Evolutionary conservation across 2,329 filamentous ascomycete genomes (phyloP), one percentile per base, ranked within the genome.

Genomic region (Penicillium sclerotiorum): DNA sequence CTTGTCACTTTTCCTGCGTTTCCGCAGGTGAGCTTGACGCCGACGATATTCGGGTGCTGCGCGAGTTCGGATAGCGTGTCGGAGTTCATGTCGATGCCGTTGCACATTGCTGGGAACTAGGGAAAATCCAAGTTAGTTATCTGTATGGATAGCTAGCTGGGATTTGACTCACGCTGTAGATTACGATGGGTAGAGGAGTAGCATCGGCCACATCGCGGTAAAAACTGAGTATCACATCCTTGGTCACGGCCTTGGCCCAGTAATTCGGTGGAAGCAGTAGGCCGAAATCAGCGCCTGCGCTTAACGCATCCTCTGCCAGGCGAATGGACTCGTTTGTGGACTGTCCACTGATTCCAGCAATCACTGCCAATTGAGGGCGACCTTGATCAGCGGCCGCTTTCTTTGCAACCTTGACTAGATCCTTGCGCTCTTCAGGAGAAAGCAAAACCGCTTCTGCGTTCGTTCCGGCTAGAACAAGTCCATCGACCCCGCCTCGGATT

Each of bases 391-490:
- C 50, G 2, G 75, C 70, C 1, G 74, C 73, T 8, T 65, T 64
- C 11, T 64, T 61, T 0, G 73, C 74, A 13, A 63, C 74, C 8
- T 63, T 55, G 12, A 79, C 59, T n/a, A 80, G 67, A 7, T 69
- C 61, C 15, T 65, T 65, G 5, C 77, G 69, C 60, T 77, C 75
- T 13, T 68, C 66, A 2, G 65, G 54, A 0, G 68, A 72, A 1
- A 79, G 66, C 0, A 78, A 63, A 1, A 72, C 73, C 8, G 76
- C 67, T 50, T 79, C 77, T 25, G 73, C 77, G 37, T 76, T 79
- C 5, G 77, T 78, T 15, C 76, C 77, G 2, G 73, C 67, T 20
- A 77, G 72, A 1, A 79, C 76, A 0, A 79, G 53, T 1, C 60
- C 71, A 1, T 77, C 73, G 35, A 77, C 69, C 5, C 76, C 77